A percentile compares a stretch with the other conserved stretches of the same genome.
phyloP scores from a whole-genome alignment of 805 yeast genomes.

The Suhomyces sp. region DNA sequence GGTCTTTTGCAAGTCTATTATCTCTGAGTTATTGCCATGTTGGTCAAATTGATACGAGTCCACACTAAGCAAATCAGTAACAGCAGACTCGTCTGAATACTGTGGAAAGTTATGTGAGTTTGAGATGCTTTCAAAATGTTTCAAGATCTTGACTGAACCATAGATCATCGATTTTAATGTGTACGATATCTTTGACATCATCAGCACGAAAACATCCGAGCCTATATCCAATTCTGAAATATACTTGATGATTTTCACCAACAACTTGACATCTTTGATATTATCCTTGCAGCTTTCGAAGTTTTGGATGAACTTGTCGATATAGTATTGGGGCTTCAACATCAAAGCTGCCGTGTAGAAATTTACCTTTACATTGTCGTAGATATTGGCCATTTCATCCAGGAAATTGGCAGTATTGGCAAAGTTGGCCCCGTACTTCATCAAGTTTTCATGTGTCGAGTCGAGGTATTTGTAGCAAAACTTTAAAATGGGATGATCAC shows the following conservation, averaged over 20 bases:
- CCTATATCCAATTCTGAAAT: constrained; percentile 26
- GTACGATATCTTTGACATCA: constrained; percentile 24
- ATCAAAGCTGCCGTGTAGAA: constrained; percentile 35
- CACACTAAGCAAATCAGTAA: constrained; percentile 3
- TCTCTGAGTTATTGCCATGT: background rate
- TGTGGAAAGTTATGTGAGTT: background rate
- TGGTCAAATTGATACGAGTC: constrained; percentile 2
- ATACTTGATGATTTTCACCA: constrained; percentile 29
- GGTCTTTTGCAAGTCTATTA: constrained; percentile 9
- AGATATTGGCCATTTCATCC: constrained; percentile 12
- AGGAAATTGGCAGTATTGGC: constrained; percentile 8
- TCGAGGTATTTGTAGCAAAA: constrained; percentile 33
- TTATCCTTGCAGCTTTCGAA: constrained; percentile 22
- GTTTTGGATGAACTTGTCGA: constrained; percentile 18
- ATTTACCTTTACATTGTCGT: constrained; percentile 23
- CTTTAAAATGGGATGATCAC: constrained; percentile 25
- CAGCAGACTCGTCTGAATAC: constrained; percentile 4
- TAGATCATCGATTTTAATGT: constrained; percentile 25
- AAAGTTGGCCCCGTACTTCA: background rate
- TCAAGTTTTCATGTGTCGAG: constrained; percentile 24
- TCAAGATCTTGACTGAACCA: constrained; percentile 23
- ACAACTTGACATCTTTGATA: constrained; percentile 21
- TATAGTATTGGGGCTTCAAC: constrained; percentile 32
- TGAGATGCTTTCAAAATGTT: constrained; percentile 13
- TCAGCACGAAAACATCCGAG: constrained; percentile 14